phyloP scores from a whole-genome alignment of 371 early-diverging fungal species.

The Circinella minor region DNA sequence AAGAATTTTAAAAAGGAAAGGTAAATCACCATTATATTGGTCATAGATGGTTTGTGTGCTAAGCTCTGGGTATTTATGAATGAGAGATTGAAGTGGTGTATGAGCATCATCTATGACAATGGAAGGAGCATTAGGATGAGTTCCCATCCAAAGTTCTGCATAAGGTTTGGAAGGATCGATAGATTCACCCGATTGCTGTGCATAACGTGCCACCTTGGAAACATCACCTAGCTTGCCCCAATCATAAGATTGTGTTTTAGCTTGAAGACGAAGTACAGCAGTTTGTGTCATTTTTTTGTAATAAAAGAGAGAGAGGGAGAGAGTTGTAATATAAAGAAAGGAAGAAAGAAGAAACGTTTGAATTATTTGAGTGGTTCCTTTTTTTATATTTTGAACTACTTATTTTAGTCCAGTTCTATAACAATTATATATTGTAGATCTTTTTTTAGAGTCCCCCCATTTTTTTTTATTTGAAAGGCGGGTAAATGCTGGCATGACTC shows the following conservation, averaged over 20 bases:
- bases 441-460: not conserved
- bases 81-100: constrained; percentile 59
- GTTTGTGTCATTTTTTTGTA: constrained; percentile 4
- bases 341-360: not conserved
- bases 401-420: not conserved
- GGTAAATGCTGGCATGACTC: constrained; percentile 6
- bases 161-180: constrained; percentile 77
- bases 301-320: not conserved
- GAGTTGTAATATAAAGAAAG: not conserved
- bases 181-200: constrained; percentile 57
- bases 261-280: constrained; percentile 52
- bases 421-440: not conserved
- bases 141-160: constrained; percentile 99
- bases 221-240: constrained; percentile 93
- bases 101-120: constrained; percentile 40
- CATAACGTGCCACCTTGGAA: constrained; percentile 87
- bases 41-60: constrained; percentile 57
- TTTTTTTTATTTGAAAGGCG: not conserved
- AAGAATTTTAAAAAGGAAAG: constrained; percentile 97
- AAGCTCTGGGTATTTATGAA: constrained; percentile 50
- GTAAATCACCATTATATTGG: constrained; percentile 80
- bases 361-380: not conserved
- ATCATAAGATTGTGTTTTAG: constrained; percentile 85
- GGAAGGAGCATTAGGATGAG: constrained; percentile 94
- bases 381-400: too few relatives aligned